A percentile compares a stretch with the other conserved stretches of the same genome.
These are phyloP conservation scores for Singerocomus inundabilis DNA, from an alignment of 1,284 basidiomycete species.

Conservation along the genomic window DNA sequence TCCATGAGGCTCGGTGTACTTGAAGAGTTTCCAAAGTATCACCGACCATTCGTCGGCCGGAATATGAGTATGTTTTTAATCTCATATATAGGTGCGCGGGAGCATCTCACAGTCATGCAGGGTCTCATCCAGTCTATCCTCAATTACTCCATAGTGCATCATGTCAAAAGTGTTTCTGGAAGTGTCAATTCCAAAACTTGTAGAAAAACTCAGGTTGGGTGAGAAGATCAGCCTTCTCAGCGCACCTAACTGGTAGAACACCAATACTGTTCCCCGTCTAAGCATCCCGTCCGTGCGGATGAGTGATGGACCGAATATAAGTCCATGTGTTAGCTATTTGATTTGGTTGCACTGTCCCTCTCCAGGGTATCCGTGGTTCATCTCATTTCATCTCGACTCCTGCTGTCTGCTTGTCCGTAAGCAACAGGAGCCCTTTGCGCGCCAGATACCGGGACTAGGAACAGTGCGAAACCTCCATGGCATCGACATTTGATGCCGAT, in stretches of 20 bases:
- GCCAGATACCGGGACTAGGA: background rate
- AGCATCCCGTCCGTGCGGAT: constrained; percentile 2
- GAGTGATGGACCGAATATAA: background rate
- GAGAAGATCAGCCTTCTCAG: constrained; percentile 41
- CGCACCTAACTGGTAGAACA: constrained; percentile 29
- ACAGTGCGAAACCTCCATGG: background rate
- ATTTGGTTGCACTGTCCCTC: background rate
- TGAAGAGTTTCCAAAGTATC: background rate
- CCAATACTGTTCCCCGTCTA: background rate
- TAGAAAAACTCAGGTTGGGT: background rate
- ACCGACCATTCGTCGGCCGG: background rate
- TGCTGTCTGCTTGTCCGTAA: background rate
- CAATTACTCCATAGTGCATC: background rate
- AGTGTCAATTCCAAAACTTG: background rate
- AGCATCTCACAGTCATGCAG: background rate
- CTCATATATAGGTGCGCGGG: background rate
- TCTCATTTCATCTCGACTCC: background rate
- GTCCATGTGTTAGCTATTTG: background rate
- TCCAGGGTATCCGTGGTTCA: background rate
- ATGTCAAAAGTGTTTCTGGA: background rate
- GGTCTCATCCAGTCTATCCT: background rate
- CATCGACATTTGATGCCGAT: background rate
- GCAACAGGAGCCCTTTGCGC: background rate
- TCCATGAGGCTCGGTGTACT: no score
- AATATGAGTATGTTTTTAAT: background rate